Base-by-base conservation (phyloP, 1,139 yeast species). In the Candida anutae region DNA sequence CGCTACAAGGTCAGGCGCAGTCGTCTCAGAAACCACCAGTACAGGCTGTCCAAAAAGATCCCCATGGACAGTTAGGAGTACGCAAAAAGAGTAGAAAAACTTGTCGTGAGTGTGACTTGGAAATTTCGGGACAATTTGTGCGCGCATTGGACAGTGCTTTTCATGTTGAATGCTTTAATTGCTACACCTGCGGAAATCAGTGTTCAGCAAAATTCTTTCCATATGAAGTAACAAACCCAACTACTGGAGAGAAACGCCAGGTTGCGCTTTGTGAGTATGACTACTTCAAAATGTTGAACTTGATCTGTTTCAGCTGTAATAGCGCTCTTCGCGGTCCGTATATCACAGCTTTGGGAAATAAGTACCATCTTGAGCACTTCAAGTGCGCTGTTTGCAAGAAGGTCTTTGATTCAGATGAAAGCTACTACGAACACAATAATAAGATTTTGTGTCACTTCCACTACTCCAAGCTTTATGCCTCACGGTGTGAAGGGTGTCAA, bases 301-400 rank as follows among this genome's bases (percentile, higher is more conserved):
- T 90, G 32, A 72, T 90, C 17, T 93, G 99, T 48, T 72, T 69
- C 46, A 82, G 77, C 20, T 93, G 99, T 57, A 74, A 84, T 40
- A 72, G 69, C 20, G 95, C 95, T 2, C 64, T 93, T 29, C 62
- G 96, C 41, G 97, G 97, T 1, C 84, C 95, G 1, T 90, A 90
- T 52, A 87, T 88, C 35, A 87, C 95, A 1, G 97, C 97, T 0
- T 69, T 88, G 44, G 95, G 94, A 10, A 75, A 80, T 43, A 84
- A 90, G 46, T 93, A 87, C 50, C 98, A 93, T 46, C 77, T 90
- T 32, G 96, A 93, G 40, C 98, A 93, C 54, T 93, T 93, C 55
- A 82, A 85, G 32, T 90, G 98, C 56, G 78, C 84, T 10, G 76
- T 85, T 16, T 93, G 98, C 50, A 75, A 79, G 27, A 77, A 78